A percentile compares a stretch with the other conserved stretches of the same genome.
These are phyloP conservation scores for Wickerhamiella cacticola DNA, from an alignment of 805 yeast species.

Conservation along the genomic window DNA sequence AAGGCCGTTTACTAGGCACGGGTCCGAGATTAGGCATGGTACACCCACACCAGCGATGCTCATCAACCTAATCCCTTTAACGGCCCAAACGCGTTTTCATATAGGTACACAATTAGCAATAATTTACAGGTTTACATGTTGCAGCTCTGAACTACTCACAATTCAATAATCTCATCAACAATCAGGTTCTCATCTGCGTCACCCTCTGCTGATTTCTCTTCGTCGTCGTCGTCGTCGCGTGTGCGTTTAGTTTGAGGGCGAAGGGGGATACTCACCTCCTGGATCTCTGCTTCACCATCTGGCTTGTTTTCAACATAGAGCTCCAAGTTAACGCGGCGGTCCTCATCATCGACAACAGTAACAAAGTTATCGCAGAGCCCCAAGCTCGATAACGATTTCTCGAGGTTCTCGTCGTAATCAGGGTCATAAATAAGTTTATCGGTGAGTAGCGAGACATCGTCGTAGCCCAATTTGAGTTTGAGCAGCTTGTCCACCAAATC, in stretches of 20 bases:
- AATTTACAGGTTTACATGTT: not conserved
- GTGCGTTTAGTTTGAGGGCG: conserved; percentile 17
- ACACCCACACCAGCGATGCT: too few species aligned
- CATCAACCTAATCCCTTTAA: too few species aligned
- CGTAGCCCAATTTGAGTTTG: conserved; percentile 40
- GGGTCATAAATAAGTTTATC: conserved; percentile 65
- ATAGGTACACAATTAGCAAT: not conserved
- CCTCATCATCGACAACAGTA: conserved; percentile 71
- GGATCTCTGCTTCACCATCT: conserved; percentile 18
- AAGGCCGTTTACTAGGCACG: too few species aligned
- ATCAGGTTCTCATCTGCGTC: conserved; percentile 12
- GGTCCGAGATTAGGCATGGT: too few species aligned
- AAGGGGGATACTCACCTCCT: conserved; percentile 23
- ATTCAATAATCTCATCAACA: conserved; percentile 10
- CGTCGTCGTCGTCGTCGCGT: conserved; percentile 15
- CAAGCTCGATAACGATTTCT: conserved; percentile 37
- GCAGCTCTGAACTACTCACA: not conserved
- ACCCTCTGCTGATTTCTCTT: not conserved
- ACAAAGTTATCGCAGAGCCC: conserved; percentile 57
- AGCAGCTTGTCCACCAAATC: conserved; percentile 42
- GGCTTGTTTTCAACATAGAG: conserved; percentile 20
- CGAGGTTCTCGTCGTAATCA: conserved; percentile 74
- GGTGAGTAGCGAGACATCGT: conserved; percentile 42
- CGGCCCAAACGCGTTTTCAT: not conserved
- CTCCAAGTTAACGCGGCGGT: conserved; percentile 46